Percentiles rank a stretch among this genome's conserved stretches.
phyloP scores from a whole-genome alignment of 768 basidiomycete species.

The Dioszegia hungarica region DNA sequence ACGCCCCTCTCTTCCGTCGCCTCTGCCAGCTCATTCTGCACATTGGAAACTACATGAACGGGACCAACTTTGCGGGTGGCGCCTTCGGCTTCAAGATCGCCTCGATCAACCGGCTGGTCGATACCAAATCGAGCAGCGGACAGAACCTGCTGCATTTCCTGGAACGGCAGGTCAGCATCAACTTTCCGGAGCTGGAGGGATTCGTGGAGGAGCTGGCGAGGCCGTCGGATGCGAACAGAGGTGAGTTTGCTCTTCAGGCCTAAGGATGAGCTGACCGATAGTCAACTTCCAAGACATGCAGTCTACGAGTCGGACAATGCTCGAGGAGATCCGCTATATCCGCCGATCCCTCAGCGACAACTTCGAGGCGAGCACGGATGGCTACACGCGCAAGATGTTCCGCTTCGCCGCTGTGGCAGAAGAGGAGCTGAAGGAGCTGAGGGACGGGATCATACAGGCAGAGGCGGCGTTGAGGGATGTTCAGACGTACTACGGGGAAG shows the following conservation, averaged over 20 bases:
- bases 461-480: conserved; percentile 79
- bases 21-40: conserved; percentile 89
- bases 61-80: conserved; percentile 89
- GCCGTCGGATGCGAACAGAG: conserved; percentile 87
- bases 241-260: conserved; percentile 51
- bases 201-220: conserved; percentile 85
- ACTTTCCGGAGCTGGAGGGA: conserved; percentile 78
- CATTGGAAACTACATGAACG: conserved; percentile 98
- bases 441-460: conserved; percentile 80
- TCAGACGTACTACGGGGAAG: conserved; percentile 87
- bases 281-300: conserved; percentile 32
- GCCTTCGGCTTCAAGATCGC: conserved; percentile 95
- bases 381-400: conserved; percentile 89
- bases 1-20: conserved; percentile 84
- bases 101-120: conserved; percentile 97
- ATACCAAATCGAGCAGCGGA: conserved; percentile 93
- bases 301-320: conserved; percentile 60
- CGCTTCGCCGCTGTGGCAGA: conserved; percentile 72
- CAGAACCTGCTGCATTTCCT: conserved; percentile 92
- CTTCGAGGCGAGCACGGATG: conserved; percentile 72
- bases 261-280: conserved; percentile 1
- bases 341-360: conserved; percentile 73
- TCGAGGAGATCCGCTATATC: conserved; percentile 75
- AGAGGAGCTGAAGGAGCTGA: conserved; percentile 70
- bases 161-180: conserved; percentile 76